Conservation (phyloP, 1,284 basidiomycete species). For the Heterobasidion irregulare region DNA sequence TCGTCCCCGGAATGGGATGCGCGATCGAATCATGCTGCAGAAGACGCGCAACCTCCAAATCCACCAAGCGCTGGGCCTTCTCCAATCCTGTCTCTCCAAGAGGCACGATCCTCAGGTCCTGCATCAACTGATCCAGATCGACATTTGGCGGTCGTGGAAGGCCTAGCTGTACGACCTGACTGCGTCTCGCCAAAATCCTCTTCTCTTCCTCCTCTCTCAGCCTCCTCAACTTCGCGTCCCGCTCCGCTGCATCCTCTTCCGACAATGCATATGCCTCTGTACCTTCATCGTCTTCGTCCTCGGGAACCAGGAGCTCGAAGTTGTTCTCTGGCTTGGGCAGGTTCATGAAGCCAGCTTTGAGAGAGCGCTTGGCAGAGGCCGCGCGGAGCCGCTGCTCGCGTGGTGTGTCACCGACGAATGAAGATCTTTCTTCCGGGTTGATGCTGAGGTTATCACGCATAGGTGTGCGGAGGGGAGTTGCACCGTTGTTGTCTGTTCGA, state of each 20-base stretch:
- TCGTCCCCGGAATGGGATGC: constrained; percentile 85
- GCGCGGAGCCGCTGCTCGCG: constrained; percentile 61
- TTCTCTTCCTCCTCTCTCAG: constrained; percentile 72
- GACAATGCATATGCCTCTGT: constrained; percentile 31
- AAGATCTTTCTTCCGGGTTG: constrained; percentile 61
- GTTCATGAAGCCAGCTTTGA: constrained; percentile 76
- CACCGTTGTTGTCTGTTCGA: constrained; percentile 34
- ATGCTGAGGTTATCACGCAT: constrained; percentile 88
- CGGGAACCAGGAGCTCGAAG: constrained; percentile 90
- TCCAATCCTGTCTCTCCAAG: constrained; percentile 37
- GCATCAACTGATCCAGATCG: constrained; percentile 59
- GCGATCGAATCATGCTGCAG: constrained; percentile 86
- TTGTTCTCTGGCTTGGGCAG: constrained; percentile 96
- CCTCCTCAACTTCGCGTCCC: constrained; percentile 73
- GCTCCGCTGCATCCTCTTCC: constrained; percentile 89
- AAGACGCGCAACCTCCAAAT: constrained; percentile 74
- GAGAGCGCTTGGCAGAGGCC: constrained; percentile 60
- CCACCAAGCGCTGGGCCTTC: constrained; percentile 59
- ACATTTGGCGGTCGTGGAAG: constrained; percentile 86
- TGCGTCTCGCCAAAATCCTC: constrained; percentile 74
- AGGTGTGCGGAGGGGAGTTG: constrained; percentile 84
- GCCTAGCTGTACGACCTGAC: constrained; percentile 73
- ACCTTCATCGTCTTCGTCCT: constrained; percentile 68
- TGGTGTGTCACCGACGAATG: constrained; percentile 59
- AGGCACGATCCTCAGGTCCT: constrained; percentile 41